phyloP scores from a whole-genome alignment of 345 rosid species.

The Citrus reticulata region DNA sequence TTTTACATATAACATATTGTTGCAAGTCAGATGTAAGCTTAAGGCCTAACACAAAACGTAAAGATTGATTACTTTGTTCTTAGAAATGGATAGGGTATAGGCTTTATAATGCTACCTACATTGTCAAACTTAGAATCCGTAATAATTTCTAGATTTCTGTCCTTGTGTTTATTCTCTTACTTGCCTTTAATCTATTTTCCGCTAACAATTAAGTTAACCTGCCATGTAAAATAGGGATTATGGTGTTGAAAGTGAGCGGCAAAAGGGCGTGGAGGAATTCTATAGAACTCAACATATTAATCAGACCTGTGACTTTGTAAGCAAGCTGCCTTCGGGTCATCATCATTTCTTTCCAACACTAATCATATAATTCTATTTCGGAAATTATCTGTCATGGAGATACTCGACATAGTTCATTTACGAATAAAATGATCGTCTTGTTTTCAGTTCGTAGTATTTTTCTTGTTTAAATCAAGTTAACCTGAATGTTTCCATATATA shows the following conservation, averaged over 20 bases:
- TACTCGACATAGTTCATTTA: not conserved
- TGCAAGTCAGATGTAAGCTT: too few relatives aligned
- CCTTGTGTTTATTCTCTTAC: not conserved
- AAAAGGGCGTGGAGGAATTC: slow-evolving; percentile 61
- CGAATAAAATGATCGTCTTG: not conserved
- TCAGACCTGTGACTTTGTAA: slow-evolving; percentile 76
- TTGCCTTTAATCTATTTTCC: not conserved
- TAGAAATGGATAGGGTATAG: not conserved
- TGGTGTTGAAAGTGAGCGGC: slow-evolving; percentile 67
- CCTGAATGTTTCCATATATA: not conserved
- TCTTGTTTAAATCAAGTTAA: not conserved
- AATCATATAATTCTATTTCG: not conserved
- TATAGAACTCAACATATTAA: slow-evolving; percentile 61
- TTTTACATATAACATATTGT: too few relatives aligned
- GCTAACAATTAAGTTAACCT: not conserved
- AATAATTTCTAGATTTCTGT: not conserved
- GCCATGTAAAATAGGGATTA: slow-evolving; percentile 46
- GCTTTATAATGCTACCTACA: not conserved
- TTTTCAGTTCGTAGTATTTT: not conserved
- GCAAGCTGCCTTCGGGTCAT: not conserved
- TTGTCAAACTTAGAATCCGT: not conserved
- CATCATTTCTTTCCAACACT: not conserved
- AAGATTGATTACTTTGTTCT: too few relatives aligned
- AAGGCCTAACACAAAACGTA: too few relatives aligned
- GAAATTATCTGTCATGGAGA: not conserved